phyloP scores from a whole-genome alignment of 495 filamentous ascomycete species.

The Astrocystis sublimbata region DNA sequence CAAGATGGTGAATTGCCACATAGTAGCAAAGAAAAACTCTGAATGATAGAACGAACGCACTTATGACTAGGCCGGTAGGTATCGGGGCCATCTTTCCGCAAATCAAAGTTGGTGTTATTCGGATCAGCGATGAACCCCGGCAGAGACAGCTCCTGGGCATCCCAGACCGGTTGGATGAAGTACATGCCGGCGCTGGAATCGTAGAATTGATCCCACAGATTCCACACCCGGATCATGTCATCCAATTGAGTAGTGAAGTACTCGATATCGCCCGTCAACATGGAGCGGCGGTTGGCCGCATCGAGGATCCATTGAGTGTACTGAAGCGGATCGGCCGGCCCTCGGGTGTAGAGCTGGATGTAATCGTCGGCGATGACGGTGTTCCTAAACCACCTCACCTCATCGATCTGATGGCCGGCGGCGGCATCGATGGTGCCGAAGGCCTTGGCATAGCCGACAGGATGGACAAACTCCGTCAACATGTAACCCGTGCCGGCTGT shows the following conservation, averaged over 20 bases:
- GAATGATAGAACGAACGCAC: background rate
- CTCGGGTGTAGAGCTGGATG: conserved; percentile 46
- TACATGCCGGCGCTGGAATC: conserved; percentile 41
- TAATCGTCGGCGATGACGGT: conserved; percentile 43
- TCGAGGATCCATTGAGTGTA: conserved; percentile 50
- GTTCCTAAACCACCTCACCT: conserved; percentile 47
- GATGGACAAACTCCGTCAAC: conserved; percentile 46
- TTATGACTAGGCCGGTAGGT: conserved; percentile 48
- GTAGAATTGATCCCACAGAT: conserved; percentile 41
- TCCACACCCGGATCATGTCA: conserved; percentile 43
- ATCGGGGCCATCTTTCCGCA: conserved; percentile 41
- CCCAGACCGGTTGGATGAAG: conserved; percentile 44
- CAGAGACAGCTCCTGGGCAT: conserved; percentile 48
- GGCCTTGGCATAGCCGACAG: conserved; percentile 39
- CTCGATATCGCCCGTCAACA: conserved; percentile 40
- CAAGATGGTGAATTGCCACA: background rate
- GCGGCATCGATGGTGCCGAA: conserved; percentile 45
- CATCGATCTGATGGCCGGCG: conserved; percentile 49
- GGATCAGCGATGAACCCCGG: conserved; percentile 44
- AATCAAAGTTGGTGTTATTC: conserved; percentile 30
- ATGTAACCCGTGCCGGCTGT: conserved; percentile 45
- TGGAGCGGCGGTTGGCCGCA: conserved; percentile 39
- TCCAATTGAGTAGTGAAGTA: conserved; percentile 41
- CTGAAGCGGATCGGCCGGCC: conserved; percentile 40
- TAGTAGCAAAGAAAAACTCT: background rate